Conservation (phyloP, 495 filamentous ascomycete species). For the Chaetomium fimeti region DNA sequence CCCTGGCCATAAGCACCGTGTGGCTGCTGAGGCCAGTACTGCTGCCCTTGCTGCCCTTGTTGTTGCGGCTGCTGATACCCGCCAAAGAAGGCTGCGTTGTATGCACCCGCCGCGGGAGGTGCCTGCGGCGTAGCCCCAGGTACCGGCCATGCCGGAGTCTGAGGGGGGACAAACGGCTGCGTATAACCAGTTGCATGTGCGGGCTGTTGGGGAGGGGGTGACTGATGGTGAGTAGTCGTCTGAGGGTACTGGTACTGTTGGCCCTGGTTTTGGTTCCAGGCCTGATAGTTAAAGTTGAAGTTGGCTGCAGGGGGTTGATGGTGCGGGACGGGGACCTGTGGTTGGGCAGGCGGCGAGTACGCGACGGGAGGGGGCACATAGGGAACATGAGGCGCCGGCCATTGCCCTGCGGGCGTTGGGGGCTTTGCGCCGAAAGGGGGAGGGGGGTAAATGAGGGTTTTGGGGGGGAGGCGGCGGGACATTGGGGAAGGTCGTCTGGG, state of each 20-base stretch:
- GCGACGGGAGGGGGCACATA: conserved; percentile 17
- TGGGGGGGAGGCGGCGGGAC: conserved; percentile 15
- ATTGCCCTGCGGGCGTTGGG: conserved; percentile 20
- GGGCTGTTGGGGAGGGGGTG: conserved; percentile 16
- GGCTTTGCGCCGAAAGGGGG: conserved; percentile 20
- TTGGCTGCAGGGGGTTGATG: conserved; percentile 20
- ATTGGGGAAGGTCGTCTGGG: conserved; percentile 12
- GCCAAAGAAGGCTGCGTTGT: conserved; percentile 64
- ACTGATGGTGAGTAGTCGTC: conserved; percentile 12
- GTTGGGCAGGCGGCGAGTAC: conserved; percentile 17
- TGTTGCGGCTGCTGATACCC: conserved; percentile 48
- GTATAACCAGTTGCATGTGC: conserved; percentile 6
- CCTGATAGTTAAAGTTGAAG: conserved; percentile 26
- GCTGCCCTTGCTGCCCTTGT: conserved; percentile 34
- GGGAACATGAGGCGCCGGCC: conserved; percentile 13
- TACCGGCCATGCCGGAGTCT: conserved; percentile 10
- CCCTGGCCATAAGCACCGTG: conserved; percentile 17
- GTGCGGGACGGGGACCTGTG: conserved; percentile 16
- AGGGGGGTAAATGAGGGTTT: conserved; percentile 24
- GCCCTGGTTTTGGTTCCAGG: conserved; percentile 24
- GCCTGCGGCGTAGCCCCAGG: conserved; percentile 24
- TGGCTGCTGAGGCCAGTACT: conserved; percentile 22
- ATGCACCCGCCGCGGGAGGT: conserved; percentile 48
- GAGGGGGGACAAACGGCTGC: conserved; percentile 15
- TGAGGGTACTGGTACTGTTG: conserved; percentile 26